Evolutionary conservation across 129 eudicot species (phyloP).

Genomic region (Flaveria brownii): DNA sequence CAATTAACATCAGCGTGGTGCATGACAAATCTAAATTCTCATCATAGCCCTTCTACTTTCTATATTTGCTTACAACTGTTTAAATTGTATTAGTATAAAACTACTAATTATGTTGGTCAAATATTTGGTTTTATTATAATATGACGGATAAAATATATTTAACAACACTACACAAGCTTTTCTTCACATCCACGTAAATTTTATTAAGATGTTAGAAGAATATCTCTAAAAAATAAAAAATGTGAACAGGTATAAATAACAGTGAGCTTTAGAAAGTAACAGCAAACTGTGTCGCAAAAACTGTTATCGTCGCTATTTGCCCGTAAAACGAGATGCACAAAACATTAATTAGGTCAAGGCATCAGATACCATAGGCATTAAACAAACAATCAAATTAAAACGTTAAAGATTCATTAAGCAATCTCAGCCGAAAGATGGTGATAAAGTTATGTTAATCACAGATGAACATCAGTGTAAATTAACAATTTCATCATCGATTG

Average conservation of each 20-base stretch:
- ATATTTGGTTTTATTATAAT: too few relatives aligned
- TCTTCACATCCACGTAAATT: too few relatives aligned
- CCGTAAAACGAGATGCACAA: constrained; percentile 19
- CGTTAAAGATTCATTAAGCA: background rate
- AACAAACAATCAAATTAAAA: background rate
- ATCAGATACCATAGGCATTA: constrained; percentile 30
- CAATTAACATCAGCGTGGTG: too few relatives aligned
- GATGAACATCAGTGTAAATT: background rate
- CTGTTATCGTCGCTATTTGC: constrained; percentile 24
- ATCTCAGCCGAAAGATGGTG: constrained; percentile 23
- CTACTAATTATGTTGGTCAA: too few relatives aligned
- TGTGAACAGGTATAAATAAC: constrained; percentile 24
- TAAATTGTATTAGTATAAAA: too few relatives aligned
- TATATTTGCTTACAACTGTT: too few relatives aligned
- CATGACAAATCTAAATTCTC: background rate
- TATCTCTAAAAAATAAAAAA: too few relatives aligned
- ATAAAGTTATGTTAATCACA: constrained; percentile 1
- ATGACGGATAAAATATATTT: too few relatives aligned
- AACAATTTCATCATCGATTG: constrained; percentile 57
- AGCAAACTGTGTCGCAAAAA: constrained; percentile 27
- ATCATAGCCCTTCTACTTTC: background rate
- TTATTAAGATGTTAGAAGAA: too few relatives aligned
- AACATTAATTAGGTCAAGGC: background rate
- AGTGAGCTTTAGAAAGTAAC: background rate
- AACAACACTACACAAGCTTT: too few relatives aligned